Percentiles rank a stretch among this genome's conserved stretches.
Evolutionary conservation across 768 basidiomycete species (phyloP).

Genomic region (Candolleomyces aberdarensis): DNA sequence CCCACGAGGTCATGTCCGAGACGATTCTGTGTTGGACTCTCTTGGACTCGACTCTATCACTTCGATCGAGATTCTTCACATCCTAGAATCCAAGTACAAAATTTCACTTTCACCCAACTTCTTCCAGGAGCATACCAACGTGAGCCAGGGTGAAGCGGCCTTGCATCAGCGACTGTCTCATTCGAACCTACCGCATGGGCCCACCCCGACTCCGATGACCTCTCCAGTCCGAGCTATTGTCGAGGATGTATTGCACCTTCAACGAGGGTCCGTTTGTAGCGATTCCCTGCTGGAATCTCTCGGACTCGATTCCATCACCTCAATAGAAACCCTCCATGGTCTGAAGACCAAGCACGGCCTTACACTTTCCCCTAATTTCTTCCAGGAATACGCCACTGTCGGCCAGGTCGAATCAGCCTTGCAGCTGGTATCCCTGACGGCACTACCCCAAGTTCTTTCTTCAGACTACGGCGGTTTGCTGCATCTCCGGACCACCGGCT

Average conservation of each 20-base stretch:
- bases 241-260: conserved; percentile 43
- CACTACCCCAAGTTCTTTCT: not conserved
- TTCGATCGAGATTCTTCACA: conserved; percentile 57
- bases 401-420: not conserved
- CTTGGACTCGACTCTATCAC: conserved; percentile 66
- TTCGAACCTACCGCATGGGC: not conserved
- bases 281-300: conserved; percentile 46
- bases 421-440: not conserved
- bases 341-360: conserved; percentile 18
- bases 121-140: not conserved
- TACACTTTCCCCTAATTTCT: not conserved
- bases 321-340: conserved; percentile 56
- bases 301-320: conserved; percentile 63
- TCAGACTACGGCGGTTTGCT: not conserved
- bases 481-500: not conserved
- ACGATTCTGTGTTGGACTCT: conserved; percentile 42
- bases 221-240: conserved; percentile 41
- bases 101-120: not conserved
- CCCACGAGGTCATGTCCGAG: conserved; percentile 33
- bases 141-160: not conserved
- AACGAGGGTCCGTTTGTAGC: conserved; percentile 36
- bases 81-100: conserved; percentile 20
- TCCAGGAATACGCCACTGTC: not conserved
- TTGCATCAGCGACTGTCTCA: not conserved
- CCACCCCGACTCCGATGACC: conserved; percentile 8